phyloP scores from a whole-genome alignment of 2,329 filamentous ascomycete genomes.

The Aspergillus sojae region DNA sequence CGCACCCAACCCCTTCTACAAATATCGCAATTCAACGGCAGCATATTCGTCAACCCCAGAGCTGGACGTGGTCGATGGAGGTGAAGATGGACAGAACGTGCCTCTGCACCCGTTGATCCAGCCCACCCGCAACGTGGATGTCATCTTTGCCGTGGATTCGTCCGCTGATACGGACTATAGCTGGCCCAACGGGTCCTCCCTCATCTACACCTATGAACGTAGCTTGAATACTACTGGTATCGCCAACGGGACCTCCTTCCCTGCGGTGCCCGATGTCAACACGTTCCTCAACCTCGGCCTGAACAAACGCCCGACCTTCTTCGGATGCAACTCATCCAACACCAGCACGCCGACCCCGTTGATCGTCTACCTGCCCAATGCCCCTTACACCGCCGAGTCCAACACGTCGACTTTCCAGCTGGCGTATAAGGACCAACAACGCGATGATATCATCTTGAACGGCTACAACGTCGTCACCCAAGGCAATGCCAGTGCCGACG shows the following conservation, averaged over 20 bases:
- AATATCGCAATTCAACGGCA: slow-evolving; percentile 56
- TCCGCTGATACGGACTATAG: slow-evolving; percentile 69
- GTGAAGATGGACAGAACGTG: slow-evolving; percentile 76
- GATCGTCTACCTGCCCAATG: slow-evolving; percentile 85
- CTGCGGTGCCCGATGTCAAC: slow-evolving; percentile 70
- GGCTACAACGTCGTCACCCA: slow-evolving; percentile 81
- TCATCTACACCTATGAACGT: slow-evolving; percentile 74
- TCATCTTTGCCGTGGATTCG: slow-evolving; percentile 79
- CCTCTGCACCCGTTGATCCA: slow-evolving; percentile 78
- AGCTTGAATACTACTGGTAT: slow-evolving; percentile 58
- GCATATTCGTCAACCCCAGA: slow-evolving; percentile 55
- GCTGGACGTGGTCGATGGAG: slow-evolving; percentile 74
- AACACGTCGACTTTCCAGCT: slow-evolving; percentile 80
- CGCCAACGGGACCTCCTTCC: slow-evolving; percentile 71
- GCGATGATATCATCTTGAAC: slow-evolving; percentile 82
- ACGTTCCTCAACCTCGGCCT: slow-evolving; percentile 78
- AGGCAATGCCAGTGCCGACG: slow-evolving; percentile 75
- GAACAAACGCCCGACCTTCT: slow-evolving; percentile 76
- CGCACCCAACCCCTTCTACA: slow-evolving; percentile 70
- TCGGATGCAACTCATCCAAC: slow-evolving; percentile 69
- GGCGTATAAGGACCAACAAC: slow-evolving; percentile 64
- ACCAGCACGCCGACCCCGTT: slow-evolving; percentile 41
- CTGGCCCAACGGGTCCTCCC: slow-evolving; percentile 77
- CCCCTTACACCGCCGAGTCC: slow-evolving; percentile 73
- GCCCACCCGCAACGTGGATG: slow-evolving; percentile 70